Evolutionary conservation across 495 filamentous ascomycete species (phyloP), one percentile per base, ranked within the genome.

Genomic region (Aspergillus taichungensis): DNA sequence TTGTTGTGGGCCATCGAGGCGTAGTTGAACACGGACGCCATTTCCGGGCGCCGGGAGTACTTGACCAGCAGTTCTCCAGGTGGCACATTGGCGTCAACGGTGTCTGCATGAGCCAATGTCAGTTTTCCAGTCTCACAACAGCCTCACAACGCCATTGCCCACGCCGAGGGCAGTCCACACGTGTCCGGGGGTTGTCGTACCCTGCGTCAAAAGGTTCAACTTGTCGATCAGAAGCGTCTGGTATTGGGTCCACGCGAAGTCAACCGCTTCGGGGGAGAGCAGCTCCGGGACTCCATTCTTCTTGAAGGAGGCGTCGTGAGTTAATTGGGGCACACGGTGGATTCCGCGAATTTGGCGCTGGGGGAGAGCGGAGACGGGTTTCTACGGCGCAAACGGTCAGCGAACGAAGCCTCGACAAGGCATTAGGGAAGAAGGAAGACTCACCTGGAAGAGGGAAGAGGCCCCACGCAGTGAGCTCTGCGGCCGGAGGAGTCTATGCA

Each of bases 1-100:
- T 96, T 96, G 78, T 97, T 96, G 72, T 86, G 82, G 44, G 88
- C 87, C 84, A 94, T 94, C 50, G 83, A 89, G 60, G 92, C 92
- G 57, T 91, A 79, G 74, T 98, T 98, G 78, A 98, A 98, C 50
- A 84, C 69, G 47, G 78, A 68, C 34, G 94, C 92, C 49, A 75
- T 69, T 43, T 77, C 71, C 30, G 89, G 79, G 49, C 91, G 78
- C 55, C 88, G 84, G 40, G 92, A 87, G 53, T 82, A 83, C 49
- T 75, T 72, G 59, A 94, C 68, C 55, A 88, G 58, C 62, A 95
- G 79, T 30, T 80, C 68, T 68, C 86, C 78, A 29, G 78, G 61
- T 30, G 74, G 64, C 47, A 69, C 58, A 49, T 76, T 60, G 46
- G 76, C 76, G 53, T 76, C 76, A 3, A 78, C 69, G 46, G 78